phyloP scores from a whole-genome alignment of 139 green algal species.

The Chlamydomonas asymmetrica region DNA sequence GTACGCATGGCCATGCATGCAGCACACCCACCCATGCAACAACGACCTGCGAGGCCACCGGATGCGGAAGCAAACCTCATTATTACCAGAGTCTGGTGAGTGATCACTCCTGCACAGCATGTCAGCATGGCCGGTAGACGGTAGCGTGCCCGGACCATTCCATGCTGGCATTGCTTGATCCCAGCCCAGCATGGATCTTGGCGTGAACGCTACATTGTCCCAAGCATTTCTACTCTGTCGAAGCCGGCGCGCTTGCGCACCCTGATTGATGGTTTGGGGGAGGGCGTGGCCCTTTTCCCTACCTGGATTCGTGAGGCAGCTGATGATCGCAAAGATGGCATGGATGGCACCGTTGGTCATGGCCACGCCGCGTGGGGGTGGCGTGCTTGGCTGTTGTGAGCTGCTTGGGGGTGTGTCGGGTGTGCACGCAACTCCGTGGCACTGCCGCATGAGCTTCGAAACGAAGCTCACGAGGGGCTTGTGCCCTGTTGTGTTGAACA shows the following conservation, averaged over 20 bases:
- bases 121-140: no score
- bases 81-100: no score
- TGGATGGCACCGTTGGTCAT: slow-evolving; percentile 23
- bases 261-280: no score
- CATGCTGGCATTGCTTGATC: no score
- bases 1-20: no score
- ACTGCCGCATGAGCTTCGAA: neutral
- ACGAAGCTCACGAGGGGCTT: neutral
- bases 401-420: neutral
- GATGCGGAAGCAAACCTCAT: no score
- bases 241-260: no score
- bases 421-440: neutral
- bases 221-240: neutral
- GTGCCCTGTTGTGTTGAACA: neutral
- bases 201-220: neutral
- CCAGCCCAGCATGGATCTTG: no score
- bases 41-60: no score
- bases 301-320: slow-evolving; percentile 22
- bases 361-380: neutral
- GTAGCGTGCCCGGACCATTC: no score
- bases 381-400: neutral
- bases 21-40: no score
- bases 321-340: slow-evolving; percentile 16
- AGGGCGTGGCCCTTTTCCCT: neutral
- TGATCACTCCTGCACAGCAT: no score